These are phyloP conservation scores for Epichloe gansuensis DNA, from an alignment of 2,329 filamentous ascomycete species.

Conservation along the genomic window DNA sequence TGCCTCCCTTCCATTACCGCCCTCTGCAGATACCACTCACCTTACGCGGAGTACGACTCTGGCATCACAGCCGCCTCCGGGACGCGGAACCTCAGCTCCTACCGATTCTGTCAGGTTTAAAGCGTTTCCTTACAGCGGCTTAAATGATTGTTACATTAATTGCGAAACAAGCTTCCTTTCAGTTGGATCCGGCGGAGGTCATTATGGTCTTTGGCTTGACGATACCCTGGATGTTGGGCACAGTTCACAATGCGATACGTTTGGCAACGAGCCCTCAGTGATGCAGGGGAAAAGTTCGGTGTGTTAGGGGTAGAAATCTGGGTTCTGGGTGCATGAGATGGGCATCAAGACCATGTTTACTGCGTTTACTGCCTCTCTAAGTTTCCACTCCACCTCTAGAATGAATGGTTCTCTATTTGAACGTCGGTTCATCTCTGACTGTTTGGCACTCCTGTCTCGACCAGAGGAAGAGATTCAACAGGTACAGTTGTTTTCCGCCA, in stretches of 20 bases:
- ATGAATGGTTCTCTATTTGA: background rate
- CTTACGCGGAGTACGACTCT: conserved; percentile 29
- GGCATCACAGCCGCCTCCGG: conserved; percentile 12
- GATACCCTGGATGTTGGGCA: conserved; percentile 74
- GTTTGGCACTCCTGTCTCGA: background rate
- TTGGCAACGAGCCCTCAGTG: conserved; percentile 92
- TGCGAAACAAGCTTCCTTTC: conserved; percentile 79
- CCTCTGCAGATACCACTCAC: conserved; percentile 38
- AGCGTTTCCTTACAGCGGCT: conserved; percentile 88
- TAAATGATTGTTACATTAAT: conserved; percentile 94
- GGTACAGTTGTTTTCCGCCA: background rate
- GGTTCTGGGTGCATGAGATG: conserved; percentile 55
- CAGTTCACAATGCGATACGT: conserved; percentile 75
- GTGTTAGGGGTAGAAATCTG: conserved; percentile 86
- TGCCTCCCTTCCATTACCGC: conserved; percentile 38
- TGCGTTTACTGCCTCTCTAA: background rate
- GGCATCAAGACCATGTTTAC: background rate
- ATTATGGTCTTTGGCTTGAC: conserved; percentile 89
- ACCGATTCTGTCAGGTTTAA: conserved; percentile 83
- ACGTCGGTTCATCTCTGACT: background rate
- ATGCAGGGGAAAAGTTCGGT: conserved; percentile 85
- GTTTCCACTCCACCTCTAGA: background rate
- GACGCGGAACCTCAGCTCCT: conserved; percentile 14
- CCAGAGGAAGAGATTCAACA: background rate
- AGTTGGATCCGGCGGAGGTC: conserved; percentile 77